These are phyloP conservation scores for Colletotrichum abscissum DNA, from an alignment of 2,329 filamentous ascomycete species.

Conservation along the genomic window DNA sequence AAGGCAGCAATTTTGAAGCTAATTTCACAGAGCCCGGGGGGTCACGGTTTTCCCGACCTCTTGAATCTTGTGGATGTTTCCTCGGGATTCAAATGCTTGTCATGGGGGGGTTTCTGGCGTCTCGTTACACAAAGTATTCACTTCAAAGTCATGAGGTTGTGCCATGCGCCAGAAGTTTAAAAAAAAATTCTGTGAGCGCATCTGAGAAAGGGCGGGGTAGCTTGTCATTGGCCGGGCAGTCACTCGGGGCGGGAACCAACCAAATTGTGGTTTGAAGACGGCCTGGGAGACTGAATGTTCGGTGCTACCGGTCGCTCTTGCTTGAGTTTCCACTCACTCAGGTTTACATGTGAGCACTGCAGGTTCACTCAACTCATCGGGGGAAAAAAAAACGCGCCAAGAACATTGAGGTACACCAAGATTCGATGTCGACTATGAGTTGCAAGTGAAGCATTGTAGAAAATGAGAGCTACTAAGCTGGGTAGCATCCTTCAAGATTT, in stretches of 20 bases:
- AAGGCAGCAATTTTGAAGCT: background rate
- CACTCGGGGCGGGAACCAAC: background rate
- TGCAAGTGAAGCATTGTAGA: background rate
- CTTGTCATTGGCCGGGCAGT: background rate
- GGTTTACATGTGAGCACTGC: background rate
- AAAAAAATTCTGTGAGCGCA: background rate
- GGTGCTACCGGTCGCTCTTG: background rate
- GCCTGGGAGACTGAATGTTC: background rate
- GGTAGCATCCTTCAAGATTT: background rate
- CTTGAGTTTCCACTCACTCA: background rate
- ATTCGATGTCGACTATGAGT: background rate
- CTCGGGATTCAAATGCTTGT: background rate
- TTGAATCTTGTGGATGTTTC: background rate
- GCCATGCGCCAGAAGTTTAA: background rate
- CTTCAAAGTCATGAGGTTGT: background rate
- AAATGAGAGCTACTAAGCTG: background rate
- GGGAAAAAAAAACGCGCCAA: background rate
- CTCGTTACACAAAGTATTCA: background rate
- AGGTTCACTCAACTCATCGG: background rate
- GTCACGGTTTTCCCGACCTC: background rate
- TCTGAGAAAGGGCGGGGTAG: background rate
- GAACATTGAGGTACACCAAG: background rate
- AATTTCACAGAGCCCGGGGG: background rate
- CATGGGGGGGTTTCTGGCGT: background rate
- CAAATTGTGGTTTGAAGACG: background rate